Percentiles rank a stretch among this genome's conserved stretches.
Conservation (phyloP, 495 filamentous ascomycete species). For the Daldinia vernicosa region DNA sequence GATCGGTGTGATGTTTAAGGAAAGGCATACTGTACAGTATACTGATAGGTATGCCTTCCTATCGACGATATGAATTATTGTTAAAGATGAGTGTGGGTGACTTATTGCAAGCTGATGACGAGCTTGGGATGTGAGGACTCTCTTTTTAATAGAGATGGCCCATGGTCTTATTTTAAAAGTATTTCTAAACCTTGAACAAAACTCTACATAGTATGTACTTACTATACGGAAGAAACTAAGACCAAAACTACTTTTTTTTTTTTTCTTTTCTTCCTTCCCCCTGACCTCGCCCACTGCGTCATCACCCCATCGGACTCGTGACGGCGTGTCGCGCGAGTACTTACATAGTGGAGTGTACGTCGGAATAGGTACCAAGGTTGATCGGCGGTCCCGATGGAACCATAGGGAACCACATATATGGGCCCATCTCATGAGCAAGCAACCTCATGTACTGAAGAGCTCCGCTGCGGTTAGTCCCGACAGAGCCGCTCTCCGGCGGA, state of each 20-base stretch:
- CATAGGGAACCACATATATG: conserved; percentile 38
- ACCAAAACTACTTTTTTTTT: conserved; percentile 9
- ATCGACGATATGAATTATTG: background rate
- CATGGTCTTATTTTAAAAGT: conserved; percentile 9
- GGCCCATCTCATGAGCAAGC: conserved; percentile 36
- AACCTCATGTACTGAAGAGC: conserved; percentile 15
- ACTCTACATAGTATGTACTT: conserved; percentile 14
- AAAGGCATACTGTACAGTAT: conserved; percentile 26
- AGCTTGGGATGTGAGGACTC: conserved; percentile 20
- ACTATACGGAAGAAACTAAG: background rate
- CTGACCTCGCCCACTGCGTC: conserved; percentile 16
- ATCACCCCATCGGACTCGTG: conserved; percentile 41
- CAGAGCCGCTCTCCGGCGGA: conserved; percentile 32
- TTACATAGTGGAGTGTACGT: no score
- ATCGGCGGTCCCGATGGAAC: conserved; percentile 37
- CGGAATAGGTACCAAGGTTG: conserved; percentile 16
- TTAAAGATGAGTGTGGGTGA: conserved; percentile 2
- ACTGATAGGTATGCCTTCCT: background rate
- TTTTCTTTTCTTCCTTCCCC: background rate
- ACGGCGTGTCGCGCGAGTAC: conserved; percentile 38
- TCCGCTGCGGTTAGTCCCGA: conserved; percentile 38
- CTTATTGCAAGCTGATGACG: conserved; percentile 13
- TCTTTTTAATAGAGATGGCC: conserved; percentile 7
- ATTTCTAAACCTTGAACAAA: conserved; percentile 18
- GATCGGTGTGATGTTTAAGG: conserved; percentile 33